These are phyloP conservation scores for Pseudocercospora cruenta DNA, from an alignment of 2,329 filamentous ascomycete genomes.

Conservation along the genomic window DNA sequence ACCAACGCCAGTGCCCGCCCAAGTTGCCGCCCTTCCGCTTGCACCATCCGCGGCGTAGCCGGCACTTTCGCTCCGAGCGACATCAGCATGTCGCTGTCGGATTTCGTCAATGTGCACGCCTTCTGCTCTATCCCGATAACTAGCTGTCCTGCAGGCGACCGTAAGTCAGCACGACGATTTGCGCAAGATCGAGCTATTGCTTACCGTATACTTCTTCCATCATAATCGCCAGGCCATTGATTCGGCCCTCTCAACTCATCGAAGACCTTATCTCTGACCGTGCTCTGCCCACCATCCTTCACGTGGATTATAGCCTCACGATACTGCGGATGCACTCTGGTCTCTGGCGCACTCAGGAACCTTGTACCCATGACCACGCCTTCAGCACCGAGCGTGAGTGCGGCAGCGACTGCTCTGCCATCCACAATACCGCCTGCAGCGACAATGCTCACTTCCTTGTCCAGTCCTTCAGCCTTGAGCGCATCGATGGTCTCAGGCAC, in stretches of 20 bases:
- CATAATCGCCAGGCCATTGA: constrained; percentile 61
- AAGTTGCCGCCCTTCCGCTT: constrained; percentile 61
- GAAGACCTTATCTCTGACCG: constrained; percentile 55
- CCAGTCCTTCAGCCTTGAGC: constrained; percentile 35
- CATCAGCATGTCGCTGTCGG: constrained; percentile 50
- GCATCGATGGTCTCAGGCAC: constrained; percentile 61
- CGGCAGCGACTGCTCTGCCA: constrained; percentile 58
- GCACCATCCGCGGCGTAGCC: constrained; percentile 50
- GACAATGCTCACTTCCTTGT: constrained; percentile 55
- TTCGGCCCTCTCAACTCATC: constrained; percentile 59
- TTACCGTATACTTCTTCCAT: constrained; percentile 57
- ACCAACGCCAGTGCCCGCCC: constrained; percentile 59
- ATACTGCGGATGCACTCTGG: constrained; percentile 47
- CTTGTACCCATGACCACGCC: constrained; percentile 67
- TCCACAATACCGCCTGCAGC: constrained; percentile 60
- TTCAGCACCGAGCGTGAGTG: constrained; percentile 55
- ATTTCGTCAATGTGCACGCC: constrained; percentile 49
- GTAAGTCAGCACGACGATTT: neutral
- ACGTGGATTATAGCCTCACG: constrained; percentile 50
- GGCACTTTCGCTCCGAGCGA: constrained; percentile 52
- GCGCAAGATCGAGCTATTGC: too few species aligned
- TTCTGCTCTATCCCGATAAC: constrained; percentile 46
- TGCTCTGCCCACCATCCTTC: constrained; percentile 56
- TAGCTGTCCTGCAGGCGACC: constrained; percentile 48
- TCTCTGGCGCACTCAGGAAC: constrained; percentile 56